Base-by-base conservation (phyloP, 1,284 basidiomycete genomes). In the Thelephora terrestris region DNA sequence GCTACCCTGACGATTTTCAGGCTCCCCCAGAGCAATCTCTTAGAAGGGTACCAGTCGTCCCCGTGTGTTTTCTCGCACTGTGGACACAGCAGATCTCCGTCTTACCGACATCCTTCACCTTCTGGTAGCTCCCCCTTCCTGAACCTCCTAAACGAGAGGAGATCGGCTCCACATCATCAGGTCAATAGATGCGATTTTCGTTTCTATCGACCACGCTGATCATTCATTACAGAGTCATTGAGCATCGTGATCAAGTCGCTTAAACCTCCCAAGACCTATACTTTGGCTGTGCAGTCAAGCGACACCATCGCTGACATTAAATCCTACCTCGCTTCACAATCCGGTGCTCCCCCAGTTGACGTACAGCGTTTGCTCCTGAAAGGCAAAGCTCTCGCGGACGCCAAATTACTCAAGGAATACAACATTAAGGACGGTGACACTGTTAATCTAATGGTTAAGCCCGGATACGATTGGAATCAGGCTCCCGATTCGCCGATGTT, bases 331-430 rank as follows among this genome's bases (percentile, higher is more conserved):
- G 75, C 84, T 16, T 60, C 76, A 1, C 71, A 80, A 48, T 72
- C 80, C 2, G 68, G 73, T 42, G 78, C 82, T 2, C 85, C 89
- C 0, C 76, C 84, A 7, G 78, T 82, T 44, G 78, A 85, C 59
- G 72, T 75, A 18, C 91, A 95, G 65, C 75, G 93, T 2, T 76
- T 94, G 6, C 71, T 97, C 7, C 74, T 94, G 50, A 95, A 93
- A 66, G 93, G 93, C 50, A 97, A 97, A 64, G 91, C 86, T 1
- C 76, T 96, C 53, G 81, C 79, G 21, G 92, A 95, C 67, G 71
- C 68, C 36, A 93, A 92, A 63, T 76, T 97, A 5, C 68, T 96
- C 38, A 83, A 85, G 61, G 93, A 96, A 63, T 97, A 95, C 69
- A 78, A 71, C 56, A 74, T 94, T 57, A 79, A 81, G 57, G 76